Conservation (phyloP, 306 rosid species). For the Boehmeria nivea region DNA sequence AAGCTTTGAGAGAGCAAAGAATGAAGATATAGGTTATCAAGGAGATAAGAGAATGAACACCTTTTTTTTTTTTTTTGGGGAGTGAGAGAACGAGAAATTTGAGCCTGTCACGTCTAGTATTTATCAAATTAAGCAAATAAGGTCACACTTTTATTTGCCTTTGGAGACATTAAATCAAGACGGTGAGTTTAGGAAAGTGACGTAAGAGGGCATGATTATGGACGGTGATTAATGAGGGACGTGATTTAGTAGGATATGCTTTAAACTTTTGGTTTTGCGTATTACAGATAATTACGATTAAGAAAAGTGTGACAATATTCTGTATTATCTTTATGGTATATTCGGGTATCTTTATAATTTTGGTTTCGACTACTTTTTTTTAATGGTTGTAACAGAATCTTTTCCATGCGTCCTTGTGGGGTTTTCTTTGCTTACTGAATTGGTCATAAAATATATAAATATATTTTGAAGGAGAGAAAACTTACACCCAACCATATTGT, state of each 20-base stretch:
- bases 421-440: neutral
- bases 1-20: neutral
- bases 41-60: neutral
- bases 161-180: neutral
- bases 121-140: too few relatives aligned
- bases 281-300: neutral
- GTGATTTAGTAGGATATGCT: too few relatives aligned
- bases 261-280: neutral
- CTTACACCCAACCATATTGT: neutral
- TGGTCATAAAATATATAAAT: neutral
- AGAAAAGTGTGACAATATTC: neutral
- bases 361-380: too few relatives aligned
- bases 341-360: slow-evolving; percentile 17
- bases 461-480: neutral
- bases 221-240: too few relatives aligned
- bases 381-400: too few relatives aligned
- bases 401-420: neutral
- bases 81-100: too few relatives aligned
- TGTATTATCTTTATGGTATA: slow-evolving; percentile 10
- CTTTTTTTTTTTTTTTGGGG: too few relatives aligned
- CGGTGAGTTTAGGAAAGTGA: too few relatives aligned
- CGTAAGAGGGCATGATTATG: too few relatives aligned
- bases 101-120: neutral
- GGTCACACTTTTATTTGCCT: neutral
- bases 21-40: neutral